Percentiles rank a stretch among this genome's conserved stretches.
Conservation (phyloP, 2,329 filamentous ascomycete species). For the Berkeleyomyces basicola region DNA sequence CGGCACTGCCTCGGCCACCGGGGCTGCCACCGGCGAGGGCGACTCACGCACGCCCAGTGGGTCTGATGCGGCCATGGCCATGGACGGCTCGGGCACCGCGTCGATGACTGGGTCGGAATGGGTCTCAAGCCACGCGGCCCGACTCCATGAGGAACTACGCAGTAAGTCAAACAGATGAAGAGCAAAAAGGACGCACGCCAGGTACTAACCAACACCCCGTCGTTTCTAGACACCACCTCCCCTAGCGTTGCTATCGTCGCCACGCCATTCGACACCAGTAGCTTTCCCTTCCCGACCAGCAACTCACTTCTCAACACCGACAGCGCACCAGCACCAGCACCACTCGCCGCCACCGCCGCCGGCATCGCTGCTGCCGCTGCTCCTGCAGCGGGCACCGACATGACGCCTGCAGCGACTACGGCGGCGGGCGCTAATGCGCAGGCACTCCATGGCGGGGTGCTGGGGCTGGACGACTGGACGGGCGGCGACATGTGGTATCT, state of each 20-base stretch:
- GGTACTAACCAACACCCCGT: not conserved
- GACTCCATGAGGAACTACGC: not conserved
- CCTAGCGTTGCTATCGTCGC: constrained; percentile 35
- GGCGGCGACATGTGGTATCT: constrained; percentile 49
- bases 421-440: constrained; percentile 21
- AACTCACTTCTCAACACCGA: constrained; percentile 22
- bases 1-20: not conserved
- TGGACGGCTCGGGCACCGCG: not conserved
- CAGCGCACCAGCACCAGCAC: not conserved
- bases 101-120: not conserved
- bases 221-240: constrained; percentile 13
- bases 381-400: not conserved
- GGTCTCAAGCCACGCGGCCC: not conserved
- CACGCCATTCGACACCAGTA: constrained; percentile 42
- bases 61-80: not conserved
- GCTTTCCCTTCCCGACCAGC: constrained; percentile 38
- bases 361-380: not conserved
- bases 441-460: not conserved
- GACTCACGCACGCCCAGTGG: not conserved
- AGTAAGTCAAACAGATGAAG: not conserved
- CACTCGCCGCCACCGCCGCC: constrained; percentile 5
- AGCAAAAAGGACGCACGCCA: not conserved
- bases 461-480: constrained; percentile 38
- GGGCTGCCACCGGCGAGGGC: not conserved
- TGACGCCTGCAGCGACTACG: constrained; percentile 14